Base-by-base conservation (phyloP, 2,329 filamentous ascomycete species). In the Botrytis hyacinthi region DNA sequence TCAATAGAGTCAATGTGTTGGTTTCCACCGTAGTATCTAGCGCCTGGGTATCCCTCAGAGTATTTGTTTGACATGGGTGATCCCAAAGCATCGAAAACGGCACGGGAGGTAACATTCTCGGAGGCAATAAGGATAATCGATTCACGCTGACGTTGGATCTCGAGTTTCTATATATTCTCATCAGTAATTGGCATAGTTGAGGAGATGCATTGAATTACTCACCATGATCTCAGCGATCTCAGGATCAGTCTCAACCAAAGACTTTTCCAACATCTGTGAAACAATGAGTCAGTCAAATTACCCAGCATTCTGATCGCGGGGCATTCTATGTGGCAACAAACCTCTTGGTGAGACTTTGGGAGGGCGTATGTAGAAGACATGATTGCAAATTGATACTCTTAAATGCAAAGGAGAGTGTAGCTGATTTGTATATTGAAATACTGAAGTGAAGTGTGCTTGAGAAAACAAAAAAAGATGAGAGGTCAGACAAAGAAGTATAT, bases 11-110 rank as follows among this genome's bases (percentile, higher is more conserved):
- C 96, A 79, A 99, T 99, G 89, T 96, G 94, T 88, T 99, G 93
- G 87, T 99, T 99, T 82, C 96, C 96, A 82, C 96, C 96, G 82
- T 99, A 99, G 90, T 99, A 99, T 85, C 96, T 92, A 80, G 96
- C 96, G 83, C 96, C 96, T 78, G 96, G 96, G 84, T 97, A 97
- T 78, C 96, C 96, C 88, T 99, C 96, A 29, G 94, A 98, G 90
- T 99, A 99, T 88, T 99, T 99, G 90, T 99, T 97, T 85, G 93
- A 94, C 93, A 96, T 97, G 83, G 93, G 92, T 74, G 91, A 95
- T 81, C 96, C 96, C 78, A 99, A 91, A 75, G 96, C 96, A 86
- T 99, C 95, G 86, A 97, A 97, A 81, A 99, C 96, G 81, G 96
- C 95, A 80, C 95, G 94, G 76, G 96, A 99, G 74, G 96, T 99